Base-by-base conservation (phyloP, 2,329 filamentous ascomycete species). In the Cladosporium halotolerans region DNA sequence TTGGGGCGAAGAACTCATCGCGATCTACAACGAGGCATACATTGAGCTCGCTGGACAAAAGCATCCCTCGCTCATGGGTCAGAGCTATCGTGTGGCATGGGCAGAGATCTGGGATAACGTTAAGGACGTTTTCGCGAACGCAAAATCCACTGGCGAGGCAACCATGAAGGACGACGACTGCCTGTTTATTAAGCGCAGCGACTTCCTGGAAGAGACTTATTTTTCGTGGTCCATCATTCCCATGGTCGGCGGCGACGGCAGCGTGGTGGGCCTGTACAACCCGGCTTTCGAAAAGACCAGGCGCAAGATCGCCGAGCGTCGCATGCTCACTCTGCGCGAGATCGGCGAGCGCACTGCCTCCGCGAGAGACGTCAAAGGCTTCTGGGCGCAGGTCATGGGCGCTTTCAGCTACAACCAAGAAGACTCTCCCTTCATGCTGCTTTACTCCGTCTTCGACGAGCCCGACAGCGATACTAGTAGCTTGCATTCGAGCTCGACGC, bases 91-190 rank as follows among this genome's bases (percentile, higher is more conserved):
- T 42, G 60, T 83, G 10, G 83, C 80, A 1, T 91, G 87, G 86
- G 58, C 75, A 0, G 88, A 92, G 65, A 85, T 92, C 5, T 91
- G 86, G 86, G 73, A 81, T 18, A 80, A 84, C 4, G 77, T 92
- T 9, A 78, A 83, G 58, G 82, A 82, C 2, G 78, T 87, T 0
- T 88, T 93, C 58, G 74, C 78, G 14, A 82, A 75, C 56, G 88
- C 88, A 0, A 80, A 79, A 67, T 70, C 79, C 38, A 85, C 83
- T 4, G 89, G 88, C 0, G 84, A 90, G 70, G 85, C 88, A 0
- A 89, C 84, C 0, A 88, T 91, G 85, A 92, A 90, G 67, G 84
- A 91, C 59, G 88, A 93, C 61, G 86, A 92, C 58, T 82, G 82
- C 53, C 73, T 92, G 1, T 89, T 90, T 62, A 78, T 93, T 32